Base-by-base conservation (phyloP, 2,329 filamentous ascomycete genomes). In the Apiospora aurea region DNA sequence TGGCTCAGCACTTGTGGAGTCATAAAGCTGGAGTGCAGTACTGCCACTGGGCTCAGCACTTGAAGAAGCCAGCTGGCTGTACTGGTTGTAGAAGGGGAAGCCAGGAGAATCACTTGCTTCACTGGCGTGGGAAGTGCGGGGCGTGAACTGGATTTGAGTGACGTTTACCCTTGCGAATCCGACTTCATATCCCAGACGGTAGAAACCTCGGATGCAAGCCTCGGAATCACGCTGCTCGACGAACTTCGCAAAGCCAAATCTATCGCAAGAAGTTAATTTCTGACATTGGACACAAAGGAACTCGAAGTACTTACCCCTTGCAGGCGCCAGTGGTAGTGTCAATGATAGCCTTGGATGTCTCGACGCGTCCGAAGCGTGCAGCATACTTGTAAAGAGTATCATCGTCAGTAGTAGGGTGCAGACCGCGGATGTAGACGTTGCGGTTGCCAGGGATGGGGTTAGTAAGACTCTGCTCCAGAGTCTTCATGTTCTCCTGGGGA, bases 331-430 rank as follows among this genome's bases (percentile, higher is more conserved):
- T 97, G 76, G 93, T 92, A 70, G 95, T 92, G 84, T 99, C 97
- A 79, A 99, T 97, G 84, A 99, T 99, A 18, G 97, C 96, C 87
- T 99, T 99, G 79, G 95, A 98, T 75, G 95, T 97, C 84, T 97
- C 94, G 72, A 99, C 96, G 73, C 93, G 91, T 57, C 96, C 97
- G 80, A 98, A 99, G 69, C 96, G 93, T 76, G 90, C 87, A 61
- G 96, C 93, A 84, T 96, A 98, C 61, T 88, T 87, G 77, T 93
- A 89, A 24, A 99, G 86, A 80, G 97, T 92, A 69, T 97, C 93
- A 79, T 99, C 96, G 68, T 97, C 96, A 0, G 96, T 99, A 77
- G 97, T 96, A 0, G 96, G 96, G 75, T 97, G 93, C 74, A 99
- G 92, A 24, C 97, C 97, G 73, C 96, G 94, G 75, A 99, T 98